Conservation (phyloP, 345 rosid genomes). For the Populus nigra region DNA sequence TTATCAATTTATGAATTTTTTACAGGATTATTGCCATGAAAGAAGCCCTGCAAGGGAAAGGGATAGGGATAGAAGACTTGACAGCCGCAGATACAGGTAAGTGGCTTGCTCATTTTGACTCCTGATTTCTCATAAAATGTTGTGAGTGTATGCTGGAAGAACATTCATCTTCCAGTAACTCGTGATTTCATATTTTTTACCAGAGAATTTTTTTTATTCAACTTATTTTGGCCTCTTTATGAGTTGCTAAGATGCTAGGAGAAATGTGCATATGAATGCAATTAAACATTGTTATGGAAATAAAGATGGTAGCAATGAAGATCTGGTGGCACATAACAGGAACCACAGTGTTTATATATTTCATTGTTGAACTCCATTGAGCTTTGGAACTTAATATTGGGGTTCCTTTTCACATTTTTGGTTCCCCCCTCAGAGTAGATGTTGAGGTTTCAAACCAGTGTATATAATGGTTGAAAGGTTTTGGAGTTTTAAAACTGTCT, state of each 20-base stretch:
- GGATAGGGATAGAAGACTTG: constrained; percentile 73
- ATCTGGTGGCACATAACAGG: background rate
- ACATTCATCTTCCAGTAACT: background rate
- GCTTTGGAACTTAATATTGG: background rate
- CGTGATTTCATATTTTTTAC: background rate
- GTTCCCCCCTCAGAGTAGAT: background rate
- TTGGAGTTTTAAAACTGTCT: background rate
- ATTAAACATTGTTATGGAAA: background rate
- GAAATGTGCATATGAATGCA: background rate
- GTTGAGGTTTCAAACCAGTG: background rate
- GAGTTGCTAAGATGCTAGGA: background rate
- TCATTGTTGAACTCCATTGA: background rate
- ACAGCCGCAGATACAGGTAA: constrained; percentile 75
- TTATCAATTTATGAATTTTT: constrained; percentile 5
- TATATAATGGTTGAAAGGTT: background rate
- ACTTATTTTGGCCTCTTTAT: background rate
- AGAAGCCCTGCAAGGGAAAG: constrained; percentile 82
- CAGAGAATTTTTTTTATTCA: background rate
- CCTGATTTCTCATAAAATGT: background rate
- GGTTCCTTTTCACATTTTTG: background rate
- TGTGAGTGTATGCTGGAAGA: background rate
- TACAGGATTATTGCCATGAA: constrained; percentile 67
- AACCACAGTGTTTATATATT: background rate
- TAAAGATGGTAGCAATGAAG: background rate
- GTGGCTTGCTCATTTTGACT: background rate